phyloP scores from a whole-genome alignment of 2,329 filamentous ascomycete genomes.

The Aureobasidium vineae region DNA sequence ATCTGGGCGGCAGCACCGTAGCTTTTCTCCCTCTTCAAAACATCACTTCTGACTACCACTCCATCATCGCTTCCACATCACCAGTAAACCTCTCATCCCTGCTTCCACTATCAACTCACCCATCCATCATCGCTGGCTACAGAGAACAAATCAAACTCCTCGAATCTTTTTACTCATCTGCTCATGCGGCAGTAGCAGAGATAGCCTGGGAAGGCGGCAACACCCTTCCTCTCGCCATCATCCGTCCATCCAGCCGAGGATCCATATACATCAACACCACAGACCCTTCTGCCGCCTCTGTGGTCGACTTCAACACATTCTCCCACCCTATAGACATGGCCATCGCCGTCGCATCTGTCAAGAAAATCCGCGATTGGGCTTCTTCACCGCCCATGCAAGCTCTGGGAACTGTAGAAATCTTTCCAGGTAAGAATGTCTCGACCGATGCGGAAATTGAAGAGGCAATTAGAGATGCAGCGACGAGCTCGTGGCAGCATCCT shows the following conservation, averaged over 20 bases:
- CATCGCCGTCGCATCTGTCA: constrained; percentile 38
- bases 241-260: constrained; percentile 40
- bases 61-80: constrained; percentile 22
- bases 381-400: constrained; percentile 35
- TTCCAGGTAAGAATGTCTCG: constrained; percentile 32
- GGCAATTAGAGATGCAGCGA: constrained; percentile 10
- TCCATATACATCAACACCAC: constrained; percentile 37
- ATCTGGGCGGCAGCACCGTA: constrained; percentile 36
- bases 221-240: constrained; percentile 34
- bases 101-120: constrained; percentile 35
- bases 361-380: constrained; percentile 40
- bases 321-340: constrained; percentile 40
- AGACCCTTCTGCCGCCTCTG: constrained; percentile 38
- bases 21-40: constrained; percentile 31
- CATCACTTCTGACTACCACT: constrained; percentile 25
- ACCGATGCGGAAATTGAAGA: constrained; percentile 30
- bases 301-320: constrained; percentile 44
- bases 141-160: constrained; percentile 50
- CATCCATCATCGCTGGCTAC: constrained; percentile 48
- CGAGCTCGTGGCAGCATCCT: constrained; percentile 19
- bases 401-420: constrained; percentile 37
- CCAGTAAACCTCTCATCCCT: constrained; percentile 28
- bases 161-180: constrained; percentile 43
- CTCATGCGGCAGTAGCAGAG: constrained; percentile 49
- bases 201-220: constrained; percentile 41